Base-by-base conservation (phyloP, 495 filamentous ascomycete species). In the Xanthoparmelia taractica region DNA sequence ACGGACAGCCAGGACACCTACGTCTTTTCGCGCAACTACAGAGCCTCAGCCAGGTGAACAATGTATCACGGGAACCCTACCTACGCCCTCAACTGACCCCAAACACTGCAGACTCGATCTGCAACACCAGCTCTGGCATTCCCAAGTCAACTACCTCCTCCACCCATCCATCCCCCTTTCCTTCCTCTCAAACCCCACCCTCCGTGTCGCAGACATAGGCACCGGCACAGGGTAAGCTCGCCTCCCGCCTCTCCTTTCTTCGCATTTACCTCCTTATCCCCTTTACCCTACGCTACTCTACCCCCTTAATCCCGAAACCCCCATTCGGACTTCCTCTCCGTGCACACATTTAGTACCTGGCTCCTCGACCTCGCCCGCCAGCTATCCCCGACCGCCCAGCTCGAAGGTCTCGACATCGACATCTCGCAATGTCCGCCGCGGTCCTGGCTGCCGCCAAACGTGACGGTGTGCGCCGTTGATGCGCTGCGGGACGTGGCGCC, bases 221-320 rank as follows among this genome's bases (percentile, higher is more conserved):
- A 59, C 57, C 15, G 57, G 57, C 31, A 41, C 57, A 43, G 57
- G 57, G 57, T 57, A 57, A 34, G 18, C 2, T 5, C n/a, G 20
- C 36, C 25, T 8, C 54, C 54, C n/a, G 1, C 36, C 12, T 17
- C 8, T 43, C 23, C 20, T 15, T 59, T 29, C 25, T 18, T 13
- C 29, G 4, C 36, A 18, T 1, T 25, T 27, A 33, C 15, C 38
- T 6, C 34, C 8, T 12, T 15, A 34, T 10, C 23, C 17, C 20
- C 34, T 58, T n/a, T n/a, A n/a, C 10, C 17, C 56, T 34, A 25
- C 8, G 34, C 20, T 11, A 27, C 36, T 25, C 27, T 34, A 12
- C 20, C 34, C 38, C 10, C 10, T 2, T n/a, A n/a, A n/a, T n/a
- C n/a, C n/a, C n/a, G n/a, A n/a, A 41, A 41, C 2, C 38, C 38